Conservation (phyloP, 2,329 filamentous ascomycete genomes). For the Davidsoniella eucalypti region DNA sequence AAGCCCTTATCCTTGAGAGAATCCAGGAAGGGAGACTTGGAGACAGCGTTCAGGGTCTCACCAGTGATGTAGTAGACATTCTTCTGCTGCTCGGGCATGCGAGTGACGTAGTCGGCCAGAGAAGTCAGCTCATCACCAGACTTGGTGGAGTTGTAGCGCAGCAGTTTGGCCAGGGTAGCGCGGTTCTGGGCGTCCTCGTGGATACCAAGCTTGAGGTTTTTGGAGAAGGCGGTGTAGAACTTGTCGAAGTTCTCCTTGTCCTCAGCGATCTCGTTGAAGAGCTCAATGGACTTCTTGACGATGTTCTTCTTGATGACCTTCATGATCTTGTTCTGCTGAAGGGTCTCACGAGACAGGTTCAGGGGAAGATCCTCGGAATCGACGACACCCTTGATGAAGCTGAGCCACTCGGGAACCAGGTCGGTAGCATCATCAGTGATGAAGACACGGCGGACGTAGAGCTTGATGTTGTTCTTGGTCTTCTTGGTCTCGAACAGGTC, state of each 20-base stretch:
- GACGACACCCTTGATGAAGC: constrained; percentile 99
- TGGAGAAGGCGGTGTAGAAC: constrained; percentile 98
- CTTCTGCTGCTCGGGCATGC: constrained; percentile 99
- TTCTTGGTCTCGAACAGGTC: constrained; percentile 99
- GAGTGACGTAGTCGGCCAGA: constrained; percentile 91
- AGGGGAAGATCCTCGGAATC: constrained; percentile 98
- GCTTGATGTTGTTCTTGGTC: constrained; percentile 99
- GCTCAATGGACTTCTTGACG: constrained; percentile 99
- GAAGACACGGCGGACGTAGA: constrained; percentile 99
- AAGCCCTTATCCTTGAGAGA: constrained; percentile 98
- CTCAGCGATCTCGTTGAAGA: constrained; percentile 97
- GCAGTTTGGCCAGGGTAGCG: constrained; percentile 79
- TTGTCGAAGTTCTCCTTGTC: constrained; percentile 99
- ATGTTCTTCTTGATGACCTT: constrained; percentile 99
- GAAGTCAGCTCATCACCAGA: constrained; percentile 92
- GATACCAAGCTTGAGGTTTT: constrained; percentile 99
- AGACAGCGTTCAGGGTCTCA: constrained; percentile 95
- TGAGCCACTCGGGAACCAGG: constrained; percentile 97
- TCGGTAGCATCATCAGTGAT: constrained; percentile 99
- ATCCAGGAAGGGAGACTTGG: constrained; percentile 98
- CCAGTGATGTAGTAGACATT: constrained; percentile 99
- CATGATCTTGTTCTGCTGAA: constrained; percentile 99
- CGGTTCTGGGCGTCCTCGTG: constrained; percentile 99
- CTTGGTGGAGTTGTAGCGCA: constrained; percentile 98
- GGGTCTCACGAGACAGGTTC: constrained; percentile 98